These are phyloP conservation scores for Apiotrichum siamense DNA, from an alignment of 1,284 basidiomycete genomes.

Conservation along the genomic window DNA sequence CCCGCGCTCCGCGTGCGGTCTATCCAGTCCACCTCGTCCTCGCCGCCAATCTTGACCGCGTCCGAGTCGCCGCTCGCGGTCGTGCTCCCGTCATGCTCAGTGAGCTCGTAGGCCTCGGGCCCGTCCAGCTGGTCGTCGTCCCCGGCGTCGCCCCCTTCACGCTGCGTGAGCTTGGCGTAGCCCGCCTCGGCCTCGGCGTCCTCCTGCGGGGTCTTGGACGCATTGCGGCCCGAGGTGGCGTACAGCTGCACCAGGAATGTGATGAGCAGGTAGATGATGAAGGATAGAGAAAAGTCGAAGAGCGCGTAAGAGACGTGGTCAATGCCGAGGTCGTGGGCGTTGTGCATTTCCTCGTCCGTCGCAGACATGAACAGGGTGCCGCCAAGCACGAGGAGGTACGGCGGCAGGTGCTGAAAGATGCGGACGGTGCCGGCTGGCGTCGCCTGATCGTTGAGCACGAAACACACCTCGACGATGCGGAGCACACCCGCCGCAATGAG, in stretches of 20 bases:
- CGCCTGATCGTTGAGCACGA: conserved; percentile 52
- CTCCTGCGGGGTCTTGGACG: conserved; percentile 17
- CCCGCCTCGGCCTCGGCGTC: conserved; percentile 16
- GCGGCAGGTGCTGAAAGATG: conserved; percentile 75
- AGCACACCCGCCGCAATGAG: conserved; percentile 78
- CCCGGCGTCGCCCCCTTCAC: not conserved
- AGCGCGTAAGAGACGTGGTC: conserved; percentile 79
- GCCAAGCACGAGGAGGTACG: conserved; percentile 66
- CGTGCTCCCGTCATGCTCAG: conserved; percentile 26
- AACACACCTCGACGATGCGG: conserved; percentile 82
- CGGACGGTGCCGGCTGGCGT: conserved; percentile 43
- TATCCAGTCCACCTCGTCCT: conserved; percentile 24
- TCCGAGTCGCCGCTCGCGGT: conserved; percentile 25
- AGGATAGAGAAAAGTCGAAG: conserved; percentile 61
- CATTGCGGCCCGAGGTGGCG: conserved; percentile 58
- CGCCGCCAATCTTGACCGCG: conserved; percentile 29
- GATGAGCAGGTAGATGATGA: conserved; percentile 68
- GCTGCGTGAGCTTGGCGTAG: conserved; percentile 26
- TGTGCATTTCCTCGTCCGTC: conserved; percentile 78
- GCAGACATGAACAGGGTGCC: conserved; percentile 75
- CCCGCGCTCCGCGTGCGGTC: not conserved
- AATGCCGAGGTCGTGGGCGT: conserved; percentile 60
- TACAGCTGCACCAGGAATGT: conserved; percentile 58
- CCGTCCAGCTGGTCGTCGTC: conserved; percentile 20
- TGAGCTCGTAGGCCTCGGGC: conserved; percentile 41